Percentiles rank a stretch among this genome's conserved stretches.
Evolutionary conservation across 192 early-diverging fungal genomes (phyloP).

Genomic region (Gigaspora rosea): DNA sequence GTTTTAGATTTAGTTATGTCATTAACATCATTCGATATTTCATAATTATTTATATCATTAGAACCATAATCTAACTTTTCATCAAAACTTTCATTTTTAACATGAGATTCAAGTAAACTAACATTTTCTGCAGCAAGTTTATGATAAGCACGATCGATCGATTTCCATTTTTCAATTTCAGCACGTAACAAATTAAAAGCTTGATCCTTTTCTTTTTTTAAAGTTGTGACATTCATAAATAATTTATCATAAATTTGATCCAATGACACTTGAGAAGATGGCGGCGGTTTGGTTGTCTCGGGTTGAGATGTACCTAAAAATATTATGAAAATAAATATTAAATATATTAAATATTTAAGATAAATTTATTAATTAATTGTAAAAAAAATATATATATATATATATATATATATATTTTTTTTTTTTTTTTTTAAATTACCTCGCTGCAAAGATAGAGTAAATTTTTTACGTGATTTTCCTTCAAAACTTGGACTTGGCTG

Average conservation of each 20-base stretch:
- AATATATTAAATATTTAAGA: background rate
- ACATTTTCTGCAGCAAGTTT: slow-evolving; percentile 38
- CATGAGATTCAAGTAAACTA: slow-evolving; percentile 16
- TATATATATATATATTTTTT: no score
- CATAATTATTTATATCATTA: slow-evolving; percentile 24
- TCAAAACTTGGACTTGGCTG: background rate
- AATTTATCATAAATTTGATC: slow-evolving; percentile 41
- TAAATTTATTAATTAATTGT: background rate
- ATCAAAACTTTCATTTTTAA: background rate
- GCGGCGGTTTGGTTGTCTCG: background rate
- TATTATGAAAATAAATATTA: no score
- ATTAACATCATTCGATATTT: no score
- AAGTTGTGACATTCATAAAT: slow-evolving; percentile 33
- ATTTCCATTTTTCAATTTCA: slow-evolving; percentile 48
- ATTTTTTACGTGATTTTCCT: slow-evolving; percentile 5
- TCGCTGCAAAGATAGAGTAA: no score
- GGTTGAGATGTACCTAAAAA: background rate
- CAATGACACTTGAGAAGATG: background rate
- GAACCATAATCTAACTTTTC: slow-evolving; percentile 19
- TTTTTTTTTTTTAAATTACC: no score
- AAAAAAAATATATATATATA: no score
- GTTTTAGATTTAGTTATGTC: background rate
- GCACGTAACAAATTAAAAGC: slow-evolving; percentile 41
- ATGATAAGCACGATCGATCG: slow-evolving; percentile 42
- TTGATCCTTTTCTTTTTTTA: slow-evolving; percentile 43